Percentiles rank a stretch among this genome's conserved stretches.
Evolutionary conservation across 2,329 filamentous ascomycete species (phyloP).

Genomic region (Beauveria medogensis): DNA sequence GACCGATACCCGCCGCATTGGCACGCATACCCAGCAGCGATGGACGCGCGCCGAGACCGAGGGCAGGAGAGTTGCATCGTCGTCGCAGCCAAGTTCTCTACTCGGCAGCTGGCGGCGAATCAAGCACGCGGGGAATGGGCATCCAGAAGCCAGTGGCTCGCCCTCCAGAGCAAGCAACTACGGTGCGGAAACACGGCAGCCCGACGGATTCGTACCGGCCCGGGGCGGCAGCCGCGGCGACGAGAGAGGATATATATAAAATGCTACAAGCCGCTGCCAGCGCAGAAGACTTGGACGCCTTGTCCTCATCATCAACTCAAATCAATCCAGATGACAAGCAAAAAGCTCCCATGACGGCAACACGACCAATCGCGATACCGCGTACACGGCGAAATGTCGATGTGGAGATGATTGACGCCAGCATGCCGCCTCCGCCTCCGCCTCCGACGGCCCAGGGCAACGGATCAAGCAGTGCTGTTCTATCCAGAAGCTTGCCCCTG

Average conservation of each 20-base stretch:
- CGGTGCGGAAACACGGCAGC: neutral
- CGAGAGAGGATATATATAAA: neutral
- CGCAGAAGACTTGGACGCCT: neutral
- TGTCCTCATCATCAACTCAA: neutral
- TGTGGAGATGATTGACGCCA: slow-evolving; percentile 6
- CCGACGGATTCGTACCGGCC: neutral
- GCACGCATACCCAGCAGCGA: neutral
- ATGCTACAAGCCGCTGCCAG: neutral
- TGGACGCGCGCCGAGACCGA: neutral
- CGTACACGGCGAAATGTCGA: neutral
- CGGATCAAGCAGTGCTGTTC: neutral
- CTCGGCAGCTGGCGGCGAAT: neutral
- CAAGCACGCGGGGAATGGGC: neutral
- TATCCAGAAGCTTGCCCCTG: neutral
- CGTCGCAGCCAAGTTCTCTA: neutral
- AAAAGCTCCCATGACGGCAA: neutral
- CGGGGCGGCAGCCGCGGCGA: neutral
- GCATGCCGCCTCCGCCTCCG: slow-evolving; percentile 1
- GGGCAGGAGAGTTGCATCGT: neutral
- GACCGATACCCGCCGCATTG: neutral
- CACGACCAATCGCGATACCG: neutral
- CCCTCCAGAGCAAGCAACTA: neutral
- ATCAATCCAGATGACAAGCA: neutral
- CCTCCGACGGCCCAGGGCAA: neutral
- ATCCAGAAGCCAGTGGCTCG: neutral